phyloP scores from a whole-genome alignment of 2,329 filamentous ascomycete genomes.

The Albophoma yamanashiensis region DNA sequence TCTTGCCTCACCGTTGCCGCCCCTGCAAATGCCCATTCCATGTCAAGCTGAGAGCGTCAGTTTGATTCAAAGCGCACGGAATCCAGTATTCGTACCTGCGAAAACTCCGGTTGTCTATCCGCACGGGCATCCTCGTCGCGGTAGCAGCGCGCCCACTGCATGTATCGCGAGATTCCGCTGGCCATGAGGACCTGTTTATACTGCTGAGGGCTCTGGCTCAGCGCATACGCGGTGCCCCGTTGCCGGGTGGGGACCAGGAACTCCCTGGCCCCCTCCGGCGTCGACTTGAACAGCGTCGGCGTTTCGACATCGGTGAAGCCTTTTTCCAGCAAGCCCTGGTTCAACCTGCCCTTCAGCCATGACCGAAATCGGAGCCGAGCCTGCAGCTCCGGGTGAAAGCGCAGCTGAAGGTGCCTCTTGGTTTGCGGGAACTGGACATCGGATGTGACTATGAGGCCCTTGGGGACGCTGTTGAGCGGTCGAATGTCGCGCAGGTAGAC shows the following conservation, averaged over 20 bases:
- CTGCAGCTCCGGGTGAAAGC: conserved; percentile 58
- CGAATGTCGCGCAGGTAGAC: conserved; percentile 49
- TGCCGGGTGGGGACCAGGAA: conserved; percentile 84
- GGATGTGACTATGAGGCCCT: conserved; percentile 64
- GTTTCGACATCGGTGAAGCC: conserved; percentile 79
- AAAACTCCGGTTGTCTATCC: conserved; percentile 94
- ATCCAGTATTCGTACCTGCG: conserved; percentile 46
- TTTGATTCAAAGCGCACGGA: background rate
- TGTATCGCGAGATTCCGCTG: conserved; percentile 71
- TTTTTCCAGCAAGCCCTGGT: conserved; percentile 40
- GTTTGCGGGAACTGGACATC: conserved; percentile 65
- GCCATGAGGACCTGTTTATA: conserved; percentile 99
- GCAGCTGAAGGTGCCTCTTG: conserved; percentile 74
- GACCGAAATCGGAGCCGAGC: conserved; percentile 63
- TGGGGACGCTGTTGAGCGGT: conserved; percentile 25
- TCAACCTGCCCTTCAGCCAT: conserved; percentile 40
- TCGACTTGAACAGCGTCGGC: conserved; percentile 92
- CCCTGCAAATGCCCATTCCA: conserved; percentile 83
- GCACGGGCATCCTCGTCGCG: conserved; percentile 88
- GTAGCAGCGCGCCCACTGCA: conserved; percentile 90
- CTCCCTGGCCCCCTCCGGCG: conserved; percentile 87
- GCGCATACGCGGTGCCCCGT: conserved; percentile 69
- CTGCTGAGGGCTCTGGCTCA: conserved; percentile 94
- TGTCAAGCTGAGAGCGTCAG: conserved; percentile 53
- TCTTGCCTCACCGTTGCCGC: conserved; percentile 26